Conservation (phyloP, 768 basidiomycete genomes). For the Nidularia pulvinata region DNA sequence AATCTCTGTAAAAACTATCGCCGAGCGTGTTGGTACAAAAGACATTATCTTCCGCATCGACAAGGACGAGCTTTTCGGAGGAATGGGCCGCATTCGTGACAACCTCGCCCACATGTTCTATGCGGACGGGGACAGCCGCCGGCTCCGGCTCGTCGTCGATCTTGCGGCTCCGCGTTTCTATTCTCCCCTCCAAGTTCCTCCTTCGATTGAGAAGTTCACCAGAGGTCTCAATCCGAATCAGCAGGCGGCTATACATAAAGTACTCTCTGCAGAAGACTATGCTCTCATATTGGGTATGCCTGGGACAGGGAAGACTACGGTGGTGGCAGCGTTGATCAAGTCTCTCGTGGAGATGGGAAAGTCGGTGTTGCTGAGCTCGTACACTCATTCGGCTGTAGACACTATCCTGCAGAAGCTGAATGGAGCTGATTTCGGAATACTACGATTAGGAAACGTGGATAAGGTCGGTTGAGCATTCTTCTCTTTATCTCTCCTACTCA, state of each 20-base stretch:
- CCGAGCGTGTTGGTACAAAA: constrained; percentile 10
- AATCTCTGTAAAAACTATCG: constrained; percentile 51
- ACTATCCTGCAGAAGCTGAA: constrained; percentile 89
- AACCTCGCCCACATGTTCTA: constrained; percentile 93
- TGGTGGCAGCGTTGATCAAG: constrained; percentile 87
- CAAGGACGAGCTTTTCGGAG: constrained; percentile 87
- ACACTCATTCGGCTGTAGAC: constrained; percentile 98
- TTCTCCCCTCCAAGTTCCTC: constrained; percentile 5
- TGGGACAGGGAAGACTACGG: constrained; percentile 97
- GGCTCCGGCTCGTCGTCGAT: constrained; percentile 82
- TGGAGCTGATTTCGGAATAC: constrained; percentile 65
- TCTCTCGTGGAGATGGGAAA: constrained; percentile 80
- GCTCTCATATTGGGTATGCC: constrained; percentile 97
- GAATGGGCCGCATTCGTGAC: constrained; percentile 86
- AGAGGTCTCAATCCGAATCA: constrained; percentile 71
- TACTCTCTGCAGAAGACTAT: constrained; percentile 83
- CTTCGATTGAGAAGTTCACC: constrained; percentile 23
- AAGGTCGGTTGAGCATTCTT: constrained; percentile 54
- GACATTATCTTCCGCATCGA: constrained; percentile 80
- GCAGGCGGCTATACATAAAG: constrained; percentile 66
- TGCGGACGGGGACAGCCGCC: constrained; percentile 64
- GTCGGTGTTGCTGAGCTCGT: constrained; percentile 86
- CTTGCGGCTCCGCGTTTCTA: constrained; percentile 33
- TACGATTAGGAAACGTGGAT: constrained; percentile 89
- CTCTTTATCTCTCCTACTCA: neutral